These are phyloP conservation scores for Candida insectorum DNA, from an alignment of 805 yeast species.

Conservation along the genomic window DNA sequence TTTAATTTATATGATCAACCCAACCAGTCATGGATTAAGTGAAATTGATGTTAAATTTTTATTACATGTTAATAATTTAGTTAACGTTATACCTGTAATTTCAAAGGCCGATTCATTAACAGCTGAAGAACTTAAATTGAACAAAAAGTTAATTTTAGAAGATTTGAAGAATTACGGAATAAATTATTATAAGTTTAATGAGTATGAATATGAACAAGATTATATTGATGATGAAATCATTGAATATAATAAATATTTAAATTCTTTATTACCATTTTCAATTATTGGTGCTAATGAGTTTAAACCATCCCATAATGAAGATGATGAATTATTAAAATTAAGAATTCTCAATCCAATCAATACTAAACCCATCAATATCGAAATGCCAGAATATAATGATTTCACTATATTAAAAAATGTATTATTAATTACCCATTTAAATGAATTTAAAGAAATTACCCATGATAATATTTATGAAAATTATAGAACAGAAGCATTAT, in stretches of 20 bases:
- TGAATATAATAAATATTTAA: conserved; percentile 62
- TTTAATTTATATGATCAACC: conserved; percentile 42
- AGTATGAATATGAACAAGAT: conserved; percentile 52
- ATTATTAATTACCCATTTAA: conserved; percentile 76
- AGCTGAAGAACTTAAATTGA: conserved; percentile 48
- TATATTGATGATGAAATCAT: conserved; percentile 59
- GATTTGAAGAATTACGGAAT: conserved; percentile 70
- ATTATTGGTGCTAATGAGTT: conserved; percentile 67
- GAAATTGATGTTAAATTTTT: conserved; percentile 42
- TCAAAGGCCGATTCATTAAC: conserved; percentile 44
- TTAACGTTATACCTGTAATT: conserved; percentile 42
- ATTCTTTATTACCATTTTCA: conserved; percentile 64
- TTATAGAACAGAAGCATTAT: conserved; percentile 83
- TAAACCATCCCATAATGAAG: conserved; percentile 37
- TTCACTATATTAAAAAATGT: conserved; percentile 77
- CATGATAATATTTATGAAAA: conserved; percentile 84
- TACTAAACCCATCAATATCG: conserved; percentile 58
- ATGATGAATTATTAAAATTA: conserved; percentile 46
- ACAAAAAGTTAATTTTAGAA: conserved; percentile 71
- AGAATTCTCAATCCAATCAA: conserved; percentile 46
- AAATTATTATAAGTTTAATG: conserved; percentile 70
- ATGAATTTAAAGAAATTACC: conserved; percentile 84
- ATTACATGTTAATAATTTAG: conserved; percentile 39
- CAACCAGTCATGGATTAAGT: conserved; percentile 43
- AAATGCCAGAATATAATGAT: conserved; percentile 74